Evolutionary conservation across 164 flowering plant genomes (phyloP).

Genomic region (Aristolochia fimbriata): DNA sequence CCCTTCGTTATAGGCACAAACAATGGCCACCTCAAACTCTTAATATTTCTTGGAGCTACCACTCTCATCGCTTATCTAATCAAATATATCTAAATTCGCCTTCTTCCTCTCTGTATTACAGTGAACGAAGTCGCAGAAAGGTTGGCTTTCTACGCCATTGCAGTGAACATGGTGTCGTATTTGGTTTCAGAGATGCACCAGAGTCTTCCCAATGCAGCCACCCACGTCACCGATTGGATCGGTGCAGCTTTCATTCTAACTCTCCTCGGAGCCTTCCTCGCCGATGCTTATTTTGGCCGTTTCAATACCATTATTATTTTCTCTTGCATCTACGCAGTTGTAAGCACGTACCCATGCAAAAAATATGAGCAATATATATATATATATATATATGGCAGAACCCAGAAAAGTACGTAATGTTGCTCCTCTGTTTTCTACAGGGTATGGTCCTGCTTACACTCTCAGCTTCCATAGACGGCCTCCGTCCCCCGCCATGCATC

Average conservation of each 20-base stretch:
- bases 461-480: constrained; percentile 42
- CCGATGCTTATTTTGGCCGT: constrained; percentile 72
- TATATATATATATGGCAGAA: too few species aligned
- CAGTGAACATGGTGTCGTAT: constrained; percentile 57
- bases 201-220: constrained; percentile 40
- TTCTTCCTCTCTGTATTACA: constrained; percentile 1
- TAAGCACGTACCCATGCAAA: constrained; percentile 18
- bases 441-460: constrained; percentile 59
- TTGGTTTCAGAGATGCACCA: constrained; percentile 41
- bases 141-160: constrained; percentile 49
- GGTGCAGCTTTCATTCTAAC: constrained; percentile 62
- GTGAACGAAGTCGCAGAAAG: constrained; percentile 78
- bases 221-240: constrained; percentile 52
- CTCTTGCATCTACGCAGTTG: constrained; percentile 50
- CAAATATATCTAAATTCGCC: background rate
- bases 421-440: constrained; percentile 24
- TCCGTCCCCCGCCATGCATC: constrained; percentile 43
- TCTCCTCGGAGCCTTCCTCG: constrained; percentile 60
- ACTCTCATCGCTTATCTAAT: too few species aligned
- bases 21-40: background rate
- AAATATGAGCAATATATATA: too few species aligned
- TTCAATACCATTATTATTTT: constrained; percentile 50
- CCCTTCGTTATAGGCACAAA: constrained; percentile 47
- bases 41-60: background rate
- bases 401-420: too few species aligned